A percentile compares a stretch with the other conserved stretches of the same genome.
phyloP scores from a whole-genome alignment of 2,329 filamentous ascomycete genomes.

The Talaromyces sp. region DNA sequence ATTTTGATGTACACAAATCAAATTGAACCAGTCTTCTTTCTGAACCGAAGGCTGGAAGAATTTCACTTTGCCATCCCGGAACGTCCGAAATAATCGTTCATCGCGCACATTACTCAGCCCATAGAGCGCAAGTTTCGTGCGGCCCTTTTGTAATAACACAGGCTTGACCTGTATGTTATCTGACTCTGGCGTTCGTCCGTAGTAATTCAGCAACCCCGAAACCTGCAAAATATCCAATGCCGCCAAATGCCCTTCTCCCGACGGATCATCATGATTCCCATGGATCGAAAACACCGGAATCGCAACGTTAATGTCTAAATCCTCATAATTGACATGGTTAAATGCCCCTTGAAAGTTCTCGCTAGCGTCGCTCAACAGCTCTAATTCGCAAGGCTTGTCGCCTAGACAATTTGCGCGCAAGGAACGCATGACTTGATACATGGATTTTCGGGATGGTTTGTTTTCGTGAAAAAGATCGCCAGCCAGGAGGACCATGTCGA shows the following conservation, averaged over 20 bases:
- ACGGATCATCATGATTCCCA: constrained; percentile 96
- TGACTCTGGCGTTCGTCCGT: constrained; percentile 82
- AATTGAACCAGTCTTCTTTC: constrained; percentile 88
- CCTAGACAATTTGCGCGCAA: constrained; percentile 90
- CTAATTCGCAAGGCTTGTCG: constrained; percentile 90
- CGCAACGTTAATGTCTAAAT: constrained; percentile 92
- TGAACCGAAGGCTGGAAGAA: constrained; percentile 83
- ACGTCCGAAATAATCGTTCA: constrained; percentile 89
- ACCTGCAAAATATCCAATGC: constrained; percentile 88
- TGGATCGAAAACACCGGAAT: constrained; percentile 98
- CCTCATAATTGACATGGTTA: constrained; percentile 95
- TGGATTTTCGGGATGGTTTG: constrained; percentile 88
- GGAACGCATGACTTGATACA: constrained; percentile 97
- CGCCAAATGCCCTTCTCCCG: constrained; percentile 89
- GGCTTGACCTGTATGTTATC: constrained; percentile 94
- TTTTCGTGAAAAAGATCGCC: constrained; percentile 98
- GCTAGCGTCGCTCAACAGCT: constrained; percentile 89
- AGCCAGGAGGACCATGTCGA: constrained; percentile 92
- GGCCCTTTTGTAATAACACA: constrained; percentile 86
- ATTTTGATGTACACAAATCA: constrained; percentile 94
- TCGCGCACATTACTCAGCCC: constrained; percentile 95
- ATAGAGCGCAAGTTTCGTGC: constrained; percentile 87
- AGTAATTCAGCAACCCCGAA: constrained; percentile 92
- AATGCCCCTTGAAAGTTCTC: constrained; percentile 88
- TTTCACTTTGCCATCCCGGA: constrained; percentile 86